A percentile compares a stretch with the other conserved stretches of the same genome.
phyloP scores from a whole-genome alignment of 352 stramenopile species.

The Pythium monospermum region DNA sequence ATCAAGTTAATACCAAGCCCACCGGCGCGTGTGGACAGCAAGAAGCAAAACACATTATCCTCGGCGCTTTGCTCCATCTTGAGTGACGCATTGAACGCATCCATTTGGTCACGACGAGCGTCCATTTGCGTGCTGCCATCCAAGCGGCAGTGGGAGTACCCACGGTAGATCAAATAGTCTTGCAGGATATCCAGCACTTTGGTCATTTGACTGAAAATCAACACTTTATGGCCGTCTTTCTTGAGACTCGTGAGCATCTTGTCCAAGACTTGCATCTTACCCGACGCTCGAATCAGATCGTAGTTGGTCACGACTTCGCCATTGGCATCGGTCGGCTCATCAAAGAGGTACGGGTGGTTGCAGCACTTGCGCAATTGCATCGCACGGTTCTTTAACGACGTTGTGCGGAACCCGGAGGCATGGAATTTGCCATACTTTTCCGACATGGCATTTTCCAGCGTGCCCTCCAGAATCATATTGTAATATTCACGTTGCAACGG shows the following conservation, averaged over 20 bases:
- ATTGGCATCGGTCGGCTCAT: slow-evolving; percentile 56
- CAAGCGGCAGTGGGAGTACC: slow-evolving; percentile 95
- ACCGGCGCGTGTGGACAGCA: slow-evolving; percentile 89
- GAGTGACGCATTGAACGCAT: slow-evolving; percentile 92
- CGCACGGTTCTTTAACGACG: slow-evolving; percentile 62
- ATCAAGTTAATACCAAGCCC: slow-evolving; percentile 97
- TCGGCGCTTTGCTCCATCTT: slow-evolving; percentile 22
- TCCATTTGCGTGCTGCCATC: slow-evolving; percentile 94
- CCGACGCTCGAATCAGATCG: slow-evolving; percentile 89
- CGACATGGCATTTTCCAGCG: slow-evolving; percentile 84
- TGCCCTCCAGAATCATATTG: slow-evolving; percentile 87
- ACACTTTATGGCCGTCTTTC: slow-evolving; percentile 93
- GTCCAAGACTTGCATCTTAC: slow-evolving; percentile 98
- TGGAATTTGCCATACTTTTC: slow-evolving; percentile 69
- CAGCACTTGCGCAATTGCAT: slow-evolving; percentile 86
- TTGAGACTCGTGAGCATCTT: slow-evolving; percentile 95
- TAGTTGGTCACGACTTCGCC: slow-evolving; percentile 75
- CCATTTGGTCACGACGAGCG: slow-evolving; percentile 93
- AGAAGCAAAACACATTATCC: slow-evolving; percentile 73
- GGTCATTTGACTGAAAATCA: slow-evolving; percentile 99
- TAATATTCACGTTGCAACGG: slow-evolving; percentile 94
- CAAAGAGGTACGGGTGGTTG: slow-evolving; percentile 88
- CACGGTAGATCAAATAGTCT: slow-evolving; percentile 88
- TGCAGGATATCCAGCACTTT: slow-evolving; percentile 98
- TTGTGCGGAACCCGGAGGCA: slow-evolving; percentile 44